A percentile compares a stretch with the other conserved stretches of the same genome.
Conservation (phyloP, 441 rosid species). For the Gossypium trilobum region DNA sequence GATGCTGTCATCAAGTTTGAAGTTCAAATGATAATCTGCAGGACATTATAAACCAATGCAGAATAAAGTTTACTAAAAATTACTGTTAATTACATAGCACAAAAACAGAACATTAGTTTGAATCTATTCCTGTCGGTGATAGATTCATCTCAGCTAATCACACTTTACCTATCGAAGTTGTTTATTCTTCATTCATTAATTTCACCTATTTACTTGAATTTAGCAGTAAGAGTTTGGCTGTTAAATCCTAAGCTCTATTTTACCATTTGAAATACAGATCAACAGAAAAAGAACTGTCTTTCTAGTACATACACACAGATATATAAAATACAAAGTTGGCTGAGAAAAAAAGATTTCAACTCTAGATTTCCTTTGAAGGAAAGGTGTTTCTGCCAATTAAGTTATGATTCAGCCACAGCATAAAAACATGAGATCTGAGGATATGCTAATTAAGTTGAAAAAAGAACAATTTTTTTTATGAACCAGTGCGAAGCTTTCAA, state of each 20-base stretch:
- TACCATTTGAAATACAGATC: not conserved
- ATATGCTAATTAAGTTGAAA: not conserved
- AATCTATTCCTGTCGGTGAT: not conserved
- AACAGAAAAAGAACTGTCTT: not conserved
- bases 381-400: constrained; percentile 4
- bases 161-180: not conserved
- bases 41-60: not conserved
- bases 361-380: not conserved
- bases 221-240: not conserved
- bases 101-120: not conserved
- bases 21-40: constrained; percentile 11
- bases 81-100: not conserved
- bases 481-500: not conserved
- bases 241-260: not conserved
- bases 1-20: constrained; percentile 22
- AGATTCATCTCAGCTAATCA: not conserved
- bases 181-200: not conserved
- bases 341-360: not conserved
- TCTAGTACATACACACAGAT: not conserved
- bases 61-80: not conserved
- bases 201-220: constrained; percentile 2
- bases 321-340: not conserved
- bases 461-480: not conserved
- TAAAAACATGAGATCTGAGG: not conserved
- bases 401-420: constrained; percentile 2